A percentile compares a stretch with the other conserved stretches of the same genome.
phyloP scores from a whole-genome alignment of 306 rosid species.

The Coriaria nepalensis region DNA sequence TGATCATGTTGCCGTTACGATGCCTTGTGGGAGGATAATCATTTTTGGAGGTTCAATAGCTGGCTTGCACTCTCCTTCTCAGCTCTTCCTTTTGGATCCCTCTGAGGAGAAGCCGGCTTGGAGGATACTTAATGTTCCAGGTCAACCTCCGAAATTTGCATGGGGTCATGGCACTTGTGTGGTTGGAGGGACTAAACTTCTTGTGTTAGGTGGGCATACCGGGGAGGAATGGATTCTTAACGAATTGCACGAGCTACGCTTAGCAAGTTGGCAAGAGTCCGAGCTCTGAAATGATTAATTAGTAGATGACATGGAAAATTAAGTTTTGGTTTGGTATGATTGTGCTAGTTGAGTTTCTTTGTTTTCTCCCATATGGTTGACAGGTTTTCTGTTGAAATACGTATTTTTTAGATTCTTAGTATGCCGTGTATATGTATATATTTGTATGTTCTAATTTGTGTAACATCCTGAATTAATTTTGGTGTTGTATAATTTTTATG shows the following conservation, averaged over 20 bases:
- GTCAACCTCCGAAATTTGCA: slow-evolving; percentile 88
- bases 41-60: slow-evolving; percentile 88
- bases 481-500: too few species aligned
- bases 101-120: slow-evolving; percentile 94
- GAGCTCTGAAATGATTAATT: slow-evolving; percentile 24
- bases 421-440: too few species aligned
- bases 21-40: slow-evolving; percentile 98
- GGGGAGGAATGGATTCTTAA: slow-evolving; percentile 98
- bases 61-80: slow-evolving; percentile 96
- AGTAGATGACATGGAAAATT: too few species aligned
- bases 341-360: too few species aligned
- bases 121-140: slow-evolving; percentile 90
- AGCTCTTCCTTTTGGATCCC: slow-evolving; percentile 88
- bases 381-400: too few species aligned
- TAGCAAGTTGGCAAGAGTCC: slow-evolving; percentile 72
- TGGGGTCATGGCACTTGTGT: slow-evolving; percentile 99
- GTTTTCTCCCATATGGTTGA: too few species aligned
- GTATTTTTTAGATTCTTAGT: too few species aligned
- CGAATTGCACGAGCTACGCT: slow-evolving; percentile 86
- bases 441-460: too few species aligned
- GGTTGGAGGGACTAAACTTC: slow-evolving; percentile 90
- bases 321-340: too few species aligned
- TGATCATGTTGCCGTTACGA: slow-evolving; percentile 93
- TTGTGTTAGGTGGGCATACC: slow-evolving; percentile 87
- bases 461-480: too few species aligned